Percentiles rank a stretch among this genome's conserved stretches.
phyloP scores from a whole-genome alignment of 2,329 filamentous ascomycete genomes.

The Juglanconis juglandina region DNA sequence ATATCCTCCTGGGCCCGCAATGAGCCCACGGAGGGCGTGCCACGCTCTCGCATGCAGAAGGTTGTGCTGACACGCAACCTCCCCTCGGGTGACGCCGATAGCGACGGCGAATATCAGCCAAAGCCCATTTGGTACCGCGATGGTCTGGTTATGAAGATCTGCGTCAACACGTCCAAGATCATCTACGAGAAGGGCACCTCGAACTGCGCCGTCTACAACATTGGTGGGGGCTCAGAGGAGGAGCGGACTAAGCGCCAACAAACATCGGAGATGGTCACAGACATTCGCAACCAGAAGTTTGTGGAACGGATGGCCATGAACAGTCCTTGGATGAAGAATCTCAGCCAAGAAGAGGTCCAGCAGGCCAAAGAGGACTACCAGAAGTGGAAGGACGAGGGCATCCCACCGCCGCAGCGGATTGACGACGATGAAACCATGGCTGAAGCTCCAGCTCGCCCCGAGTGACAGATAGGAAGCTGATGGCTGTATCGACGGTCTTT shows the following conservation, averaged over 20 bases:
- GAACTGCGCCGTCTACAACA: constrained; percentile 71
- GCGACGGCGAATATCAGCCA: constrained; percentile 60
- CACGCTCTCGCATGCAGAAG: constrained; percentile 61
- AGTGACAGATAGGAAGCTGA: not conserved
- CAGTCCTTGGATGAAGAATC: constrained; percentile 74
- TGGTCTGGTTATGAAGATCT: constrained; percentile 69
- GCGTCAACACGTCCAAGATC: constrained; percentile 74
- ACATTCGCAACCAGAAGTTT: constrained; percentile 47
- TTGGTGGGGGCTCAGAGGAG: constrained; percentile 64
- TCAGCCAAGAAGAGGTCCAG: constrained; percentile 73
- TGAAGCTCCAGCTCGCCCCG: not conserved
- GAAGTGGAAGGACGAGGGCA: constrained; percentile 50
- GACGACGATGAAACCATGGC: constrained; percentile 5
- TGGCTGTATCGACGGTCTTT: not conserved
- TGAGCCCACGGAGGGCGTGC: constrained; percentile 80
- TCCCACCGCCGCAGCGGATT: constrained; percentile 7
- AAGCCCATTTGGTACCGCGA: constrained; percentile 63
- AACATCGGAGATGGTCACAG: constrained; percentile 26
- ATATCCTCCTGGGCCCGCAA: constrained; percentile 86
- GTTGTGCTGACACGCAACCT: constrained; percentile 70
- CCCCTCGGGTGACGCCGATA: constrained; percentile 57
- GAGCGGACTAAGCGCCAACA: constrained; percentile 58
- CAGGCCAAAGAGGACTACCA: constrained; percentile 66
- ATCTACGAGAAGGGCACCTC: constrained; percentile 68
- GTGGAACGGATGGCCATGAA: constrained; percentile 80